Conservation (phyloP, 2,329 filamentous ascomycete species). For the Claviceps paspali region DNA sequence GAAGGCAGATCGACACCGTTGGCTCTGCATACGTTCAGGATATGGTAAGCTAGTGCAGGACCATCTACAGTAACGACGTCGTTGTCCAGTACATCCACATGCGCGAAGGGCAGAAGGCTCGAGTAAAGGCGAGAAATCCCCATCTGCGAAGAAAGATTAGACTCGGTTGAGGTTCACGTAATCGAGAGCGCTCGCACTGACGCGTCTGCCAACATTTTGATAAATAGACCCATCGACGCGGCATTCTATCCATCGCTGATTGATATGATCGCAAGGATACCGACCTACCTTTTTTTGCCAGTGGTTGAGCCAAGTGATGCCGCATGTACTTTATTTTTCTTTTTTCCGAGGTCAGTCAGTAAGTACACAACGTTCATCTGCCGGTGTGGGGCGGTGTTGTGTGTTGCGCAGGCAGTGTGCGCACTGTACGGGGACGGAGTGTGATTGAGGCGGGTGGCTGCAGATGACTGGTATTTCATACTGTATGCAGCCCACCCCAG, state of each 20-base stretch:
- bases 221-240: too few relatives aligned
- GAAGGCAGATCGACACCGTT: slow-evolving; percentile 41
- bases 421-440: too few relatives aligned
- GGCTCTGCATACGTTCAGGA: slow-evolving; percentile 41
- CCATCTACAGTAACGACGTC: slow-evolving; percentile 52
- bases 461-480: background rate
- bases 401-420: too few relatives aligned
- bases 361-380: too few relatives aligned
- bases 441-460: too few relatives aligned
- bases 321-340: too few relatives aligned
- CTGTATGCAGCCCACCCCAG: background rate
- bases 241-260: too few relatives aligned
- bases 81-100: slow-evolving; percentile 23
- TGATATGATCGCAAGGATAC: background rate
- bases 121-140: slow-evolving; percentile 43
- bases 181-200: background rate
- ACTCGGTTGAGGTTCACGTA: background rate
- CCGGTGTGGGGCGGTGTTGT: too few relatives aligned
- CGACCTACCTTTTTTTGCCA: background rate
- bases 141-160: slow-evolving; percentile 22
- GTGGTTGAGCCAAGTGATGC: too few relatives aligned
- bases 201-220: background rate
- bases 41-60: slow-evolving; percentile 60
- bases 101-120: slow-evolving; percentile 37
- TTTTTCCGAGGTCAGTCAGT: too few relatives aligned